These are phyloP conservation scores for Talaromyces albobiverticillius DNA, from an alignment of 2,329 filamentous ascomycete species.

Conservation along the genomic window DNA sequence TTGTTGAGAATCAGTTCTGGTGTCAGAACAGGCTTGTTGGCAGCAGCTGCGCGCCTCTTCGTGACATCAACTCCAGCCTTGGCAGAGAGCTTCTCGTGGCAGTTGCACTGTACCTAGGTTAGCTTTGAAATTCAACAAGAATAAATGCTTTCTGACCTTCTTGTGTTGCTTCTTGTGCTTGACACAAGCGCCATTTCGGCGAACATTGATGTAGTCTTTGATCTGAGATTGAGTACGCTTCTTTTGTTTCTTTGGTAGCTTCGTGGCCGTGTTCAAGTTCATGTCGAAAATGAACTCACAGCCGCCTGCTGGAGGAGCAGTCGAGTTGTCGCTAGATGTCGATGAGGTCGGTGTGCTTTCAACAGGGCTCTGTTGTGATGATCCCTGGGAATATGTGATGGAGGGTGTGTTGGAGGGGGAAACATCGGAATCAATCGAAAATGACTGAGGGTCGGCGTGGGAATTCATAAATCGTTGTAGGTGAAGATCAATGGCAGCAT, in stretches of 20 bases:
- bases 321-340: constrained; percentile 7
- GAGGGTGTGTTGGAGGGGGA: constrained; percentile 31
- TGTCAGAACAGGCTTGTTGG: not conserved
- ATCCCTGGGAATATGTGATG: constrained; percentile 23
- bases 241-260: constrained; percentile 41
- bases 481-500: constrained; percentile 41
- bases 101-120: constrained; percentile 33
- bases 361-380: constrained; percentile 20
- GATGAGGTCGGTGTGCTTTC: constrained; percentile 18
- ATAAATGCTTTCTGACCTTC: no score
- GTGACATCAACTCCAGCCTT: not conserved
- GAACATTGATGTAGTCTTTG: constrained; percentile 43
- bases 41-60: not conserved
- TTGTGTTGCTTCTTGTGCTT: constrained; percentile 45
- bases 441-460: constrained; percentile 19
- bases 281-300: constrained; percentile 41
- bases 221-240: constrained; percentile 41
- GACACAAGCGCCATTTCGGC: constrained; percentile 42
- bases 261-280: constrained; percentile 43
- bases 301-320: constrained; percentile 21
- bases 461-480: constrained; percentile 36
- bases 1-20: not conserved
- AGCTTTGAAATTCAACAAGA: constrained; percentile 16
- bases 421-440: constrained; percentile 30
- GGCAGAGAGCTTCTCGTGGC: constrained; percentile 30